Conservation (phyloP, 768 basidiomycete genomes). For the Coprinopsis sp. region DNA sequence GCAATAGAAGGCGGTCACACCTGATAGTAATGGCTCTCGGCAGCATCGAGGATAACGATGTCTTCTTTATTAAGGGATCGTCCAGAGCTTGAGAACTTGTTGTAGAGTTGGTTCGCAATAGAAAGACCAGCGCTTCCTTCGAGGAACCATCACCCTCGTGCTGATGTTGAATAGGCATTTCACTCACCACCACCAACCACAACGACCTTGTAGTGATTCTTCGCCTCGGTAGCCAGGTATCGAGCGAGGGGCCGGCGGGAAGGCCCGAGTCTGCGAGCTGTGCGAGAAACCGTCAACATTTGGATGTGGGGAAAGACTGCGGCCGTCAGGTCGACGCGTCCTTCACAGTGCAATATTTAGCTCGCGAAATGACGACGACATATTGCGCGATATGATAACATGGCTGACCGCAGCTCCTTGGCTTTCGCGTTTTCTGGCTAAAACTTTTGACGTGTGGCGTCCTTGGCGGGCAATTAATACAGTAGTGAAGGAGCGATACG, state of each 20-base stretch:
- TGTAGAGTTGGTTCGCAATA: conserved; percentile 83
- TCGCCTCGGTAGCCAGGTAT: conserved; percentile 35
- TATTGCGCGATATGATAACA: no score
- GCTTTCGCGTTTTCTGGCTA: no score
- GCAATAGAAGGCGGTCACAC: conserved; percentile 28
- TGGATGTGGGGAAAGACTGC: no score
- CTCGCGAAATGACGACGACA: no score
- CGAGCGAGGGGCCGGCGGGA: conserved; percentile 10
- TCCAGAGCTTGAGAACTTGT: conserved; percentile 69
- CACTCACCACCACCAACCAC: conserved; percentile 81
- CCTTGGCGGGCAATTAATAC: no score
- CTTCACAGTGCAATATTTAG: no score
- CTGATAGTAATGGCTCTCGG: conserved; percentile 83
- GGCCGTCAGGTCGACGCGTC: no score
- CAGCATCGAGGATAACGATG: conserved; percentile 80
- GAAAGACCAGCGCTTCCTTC: conserved; percentile 78
- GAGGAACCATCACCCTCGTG: conserved; percentile 5
- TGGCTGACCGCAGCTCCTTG: no score
- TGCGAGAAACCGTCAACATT: conserved; percentile 2
- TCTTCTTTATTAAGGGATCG: conserved; percentile 68
- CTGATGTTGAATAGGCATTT: conserved; percentile 1
- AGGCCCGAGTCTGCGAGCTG: neutral
- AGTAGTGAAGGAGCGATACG: no score
- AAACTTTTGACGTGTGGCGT: no score
- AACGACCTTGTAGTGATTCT: conserved; percentile 72